Evolutionary conservation across 1,139 yeast genomes (phyloP).

Genomic region (Scheffersomyces insectosa): DNA sequence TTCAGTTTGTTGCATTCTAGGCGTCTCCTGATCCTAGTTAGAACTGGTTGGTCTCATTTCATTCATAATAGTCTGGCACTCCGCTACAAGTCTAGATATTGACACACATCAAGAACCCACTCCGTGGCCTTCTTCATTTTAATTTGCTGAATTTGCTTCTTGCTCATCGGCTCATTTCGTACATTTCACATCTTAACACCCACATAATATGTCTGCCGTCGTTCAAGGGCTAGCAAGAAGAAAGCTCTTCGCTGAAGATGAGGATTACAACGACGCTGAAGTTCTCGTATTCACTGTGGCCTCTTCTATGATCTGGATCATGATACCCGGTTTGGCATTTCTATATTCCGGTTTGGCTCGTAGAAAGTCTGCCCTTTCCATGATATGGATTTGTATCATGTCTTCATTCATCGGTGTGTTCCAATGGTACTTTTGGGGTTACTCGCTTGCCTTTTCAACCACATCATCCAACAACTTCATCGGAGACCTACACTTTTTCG

Average conservation of each 20-base stretch:
- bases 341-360: conserved; percentile 91
- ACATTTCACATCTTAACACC: no score
- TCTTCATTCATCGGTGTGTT: conserved; percentile 77
- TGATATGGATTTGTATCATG: conserved; percentile 81
- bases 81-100: no score
- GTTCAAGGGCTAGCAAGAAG: conserved; percentile 19
- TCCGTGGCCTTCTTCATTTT: no score
- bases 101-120: no score
- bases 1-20: no score
- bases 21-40: no score
- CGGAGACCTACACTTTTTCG: conserved; percentile 82
- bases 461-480: conserved; percentile 80
- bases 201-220: no score
- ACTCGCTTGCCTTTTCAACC: conserved; percentile 79
- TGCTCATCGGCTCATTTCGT: no score
- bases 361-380: conserved; percentile 84
- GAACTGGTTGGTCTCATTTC: no score
- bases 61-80: no score
- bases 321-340: conserved; percentile 95
- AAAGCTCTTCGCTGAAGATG: conserved; percentile 39
- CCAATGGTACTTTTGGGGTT: conserved; percentile 99
- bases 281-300: conserved; percentile 51
- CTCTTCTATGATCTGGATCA: conserved; percentile 81
- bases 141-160: no score
- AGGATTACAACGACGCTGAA: conserved; percentile 42